These are phyloP conservation scores for Botrytis hyacinthi DNA, from an alignment of 2,329 filamentous ascomycete genomes.

Conservation along the genomic window DNA sequence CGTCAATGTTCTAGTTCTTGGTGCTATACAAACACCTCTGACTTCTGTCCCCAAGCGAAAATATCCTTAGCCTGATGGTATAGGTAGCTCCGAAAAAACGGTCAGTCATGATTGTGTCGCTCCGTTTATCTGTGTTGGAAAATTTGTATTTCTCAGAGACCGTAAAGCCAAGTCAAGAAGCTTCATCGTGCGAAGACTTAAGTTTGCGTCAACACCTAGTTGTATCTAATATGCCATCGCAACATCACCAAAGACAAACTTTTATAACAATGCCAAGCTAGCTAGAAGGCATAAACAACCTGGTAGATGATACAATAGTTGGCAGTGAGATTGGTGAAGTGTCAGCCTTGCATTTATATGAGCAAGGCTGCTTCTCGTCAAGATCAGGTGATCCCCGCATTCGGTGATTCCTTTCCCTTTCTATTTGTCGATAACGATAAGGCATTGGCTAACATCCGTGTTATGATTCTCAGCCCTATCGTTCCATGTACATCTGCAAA, in stretches of 20 bases:
- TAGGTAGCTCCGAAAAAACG: background rate
- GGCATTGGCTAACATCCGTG: background rate
- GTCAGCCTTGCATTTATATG: background rate
- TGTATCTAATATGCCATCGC: background rate
- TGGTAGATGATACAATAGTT: background rate
- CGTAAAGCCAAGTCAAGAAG: background rate
- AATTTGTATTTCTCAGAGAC: background rate
- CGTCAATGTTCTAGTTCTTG: background rate
- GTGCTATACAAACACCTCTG: background rate
- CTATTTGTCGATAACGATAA: constrained; percentile 3
- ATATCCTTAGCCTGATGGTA: background rate
- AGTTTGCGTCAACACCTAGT: background rate
- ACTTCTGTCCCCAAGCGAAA: background rate
- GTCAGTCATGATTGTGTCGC: background rate
- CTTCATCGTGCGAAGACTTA: background rate
- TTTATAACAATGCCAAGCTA: background rate
- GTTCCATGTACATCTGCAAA: background rate
- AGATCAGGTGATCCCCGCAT: background rate
- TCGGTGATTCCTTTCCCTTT: background rate
- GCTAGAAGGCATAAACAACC: background rate
- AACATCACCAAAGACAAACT: background rate
- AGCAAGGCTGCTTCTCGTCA: background rate
- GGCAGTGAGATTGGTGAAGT: background rate
- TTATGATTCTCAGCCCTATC: background rate
- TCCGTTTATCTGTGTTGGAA: background rate